Percentiles rank a stretch among this genome's conserved stretches.
Evolutionary conservation across 805 yeast species (phyloP).

Genomic region (Spathaspora sp.): DNA sequence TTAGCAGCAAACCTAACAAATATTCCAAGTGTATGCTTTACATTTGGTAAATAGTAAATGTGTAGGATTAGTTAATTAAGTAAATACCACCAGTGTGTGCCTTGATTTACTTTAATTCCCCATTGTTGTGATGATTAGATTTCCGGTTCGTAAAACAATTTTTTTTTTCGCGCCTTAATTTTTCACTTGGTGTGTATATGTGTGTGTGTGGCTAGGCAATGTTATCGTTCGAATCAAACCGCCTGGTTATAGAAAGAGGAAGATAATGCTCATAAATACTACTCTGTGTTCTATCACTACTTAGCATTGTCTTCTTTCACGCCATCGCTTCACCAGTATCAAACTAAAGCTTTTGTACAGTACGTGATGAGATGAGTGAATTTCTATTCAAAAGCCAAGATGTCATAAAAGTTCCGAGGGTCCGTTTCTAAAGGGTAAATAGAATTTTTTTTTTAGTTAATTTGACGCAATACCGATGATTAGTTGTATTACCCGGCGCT

Average conservation of each 20-base stretch:
- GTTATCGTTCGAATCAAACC: neutral
- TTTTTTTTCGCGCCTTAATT: neutral
- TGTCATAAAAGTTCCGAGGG: neutral
- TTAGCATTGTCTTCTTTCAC: neutral
- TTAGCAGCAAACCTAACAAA: neutral
- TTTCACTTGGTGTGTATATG: neutral
- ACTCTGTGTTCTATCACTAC: no score
- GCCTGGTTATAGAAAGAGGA: neutral
- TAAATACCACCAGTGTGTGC: neutral
- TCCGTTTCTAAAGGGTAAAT: neutral
- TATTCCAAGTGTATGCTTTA: neutral
- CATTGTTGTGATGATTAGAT: neutral
- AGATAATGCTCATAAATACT: neutral
- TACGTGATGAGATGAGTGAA: neutral
- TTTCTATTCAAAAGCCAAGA: neutral
- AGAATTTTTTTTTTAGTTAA: neutral
- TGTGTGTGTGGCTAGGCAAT: neutral
- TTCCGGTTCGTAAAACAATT: neutral
- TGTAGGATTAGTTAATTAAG: neutral
- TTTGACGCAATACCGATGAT: neutral
- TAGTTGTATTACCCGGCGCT: neutral
- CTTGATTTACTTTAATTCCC: neutral
- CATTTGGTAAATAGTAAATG: neutral
- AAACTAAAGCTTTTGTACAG: no score
- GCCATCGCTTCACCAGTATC: no score